phyloP scores from a whole-genome alignment of 2,329 filamentous ascomycete genomes.

The Fusarium algeriense region DNA sequence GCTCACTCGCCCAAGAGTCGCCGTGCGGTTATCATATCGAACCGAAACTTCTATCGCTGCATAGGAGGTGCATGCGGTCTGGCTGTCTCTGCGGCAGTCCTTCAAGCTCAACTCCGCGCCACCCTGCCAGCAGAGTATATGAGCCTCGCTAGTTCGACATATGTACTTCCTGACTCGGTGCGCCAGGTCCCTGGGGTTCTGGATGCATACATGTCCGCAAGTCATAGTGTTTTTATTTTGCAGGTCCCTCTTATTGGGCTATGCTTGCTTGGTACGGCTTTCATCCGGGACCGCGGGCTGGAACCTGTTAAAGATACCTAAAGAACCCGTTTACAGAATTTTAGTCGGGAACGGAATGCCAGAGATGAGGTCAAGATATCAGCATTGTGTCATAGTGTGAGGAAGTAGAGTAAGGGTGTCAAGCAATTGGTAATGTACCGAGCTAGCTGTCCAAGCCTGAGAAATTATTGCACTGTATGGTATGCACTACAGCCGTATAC shows the following conservation, averaged over 20 bases:
- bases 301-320: not conserved
- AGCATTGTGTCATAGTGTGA: no score
- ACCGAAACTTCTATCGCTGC: conserved; percentile 9
- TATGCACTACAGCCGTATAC: no score
- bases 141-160: not conserved
- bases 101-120: not conserved
- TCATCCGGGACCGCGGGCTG: not conserved
- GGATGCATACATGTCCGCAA: not conserved
- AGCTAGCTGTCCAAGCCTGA: no score
- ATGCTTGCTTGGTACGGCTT: not conserved
- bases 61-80: conserved; percentile 3
- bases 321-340: no score
- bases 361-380: no score
- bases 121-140: not conserved
- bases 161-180: not conserved
- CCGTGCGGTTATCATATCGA: conserved; percentile 2
- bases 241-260: not conserved
- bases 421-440: no score
- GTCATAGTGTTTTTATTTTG: conserved; percentile 8
- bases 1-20: conserved; percentile 4
- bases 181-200: not conserved
- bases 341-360: no score
- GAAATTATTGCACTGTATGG: no score
- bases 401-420: no score
- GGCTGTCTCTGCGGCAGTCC: not conserved